Conservation (phyloP, 805 yeast species). For the Starmerella bacillaris region DNA sequence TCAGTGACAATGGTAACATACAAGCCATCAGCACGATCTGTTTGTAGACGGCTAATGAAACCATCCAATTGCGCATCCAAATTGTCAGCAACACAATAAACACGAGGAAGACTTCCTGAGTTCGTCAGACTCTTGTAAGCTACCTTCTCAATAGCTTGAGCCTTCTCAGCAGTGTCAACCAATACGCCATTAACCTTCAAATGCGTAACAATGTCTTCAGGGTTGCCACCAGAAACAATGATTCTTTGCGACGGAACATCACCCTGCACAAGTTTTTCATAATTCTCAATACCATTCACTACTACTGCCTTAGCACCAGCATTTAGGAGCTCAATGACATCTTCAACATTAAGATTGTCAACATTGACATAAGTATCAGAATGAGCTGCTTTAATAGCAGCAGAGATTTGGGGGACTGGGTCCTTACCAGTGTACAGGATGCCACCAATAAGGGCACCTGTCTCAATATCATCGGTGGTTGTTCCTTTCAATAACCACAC, state of each 20-base stretch:
- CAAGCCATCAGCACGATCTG: conserved; percentile 70
- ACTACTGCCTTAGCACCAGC: conserved; percentile 35
- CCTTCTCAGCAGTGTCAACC: conserved; percentile 4
- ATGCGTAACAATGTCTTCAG: conserved; percentile 1
- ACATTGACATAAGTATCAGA: conserved; percentile 3
- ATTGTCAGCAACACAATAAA: conserved; percentile 10
- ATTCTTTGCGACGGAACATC: conserved; percentile 40
- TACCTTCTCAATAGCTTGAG: conserved; percentile 6
- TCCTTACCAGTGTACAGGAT: conserved; percentile 2
- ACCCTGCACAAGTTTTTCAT: conserved; percentile 23
- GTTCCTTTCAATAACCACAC: conserved; percentile 8
- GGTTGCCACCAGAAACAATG: conserved; percentile 18
- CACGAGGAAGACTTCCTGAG: conserved; percentile 14
- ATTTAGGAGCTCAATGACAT: conserved; percentile 36
- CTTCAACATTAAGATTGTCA: conserved; percentile 21
- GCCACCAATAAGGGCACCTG: conserved; percentile 10
- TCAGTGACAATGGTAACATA: conserved; percentile 72
- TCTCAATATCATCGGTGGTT: conserved; percentile 1
- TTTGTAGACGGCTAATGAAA: conserved; percentile 6
- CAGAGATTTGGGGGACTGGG: conserved; percentile 2
- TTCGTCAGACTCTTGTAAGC: conserved; percentile 9
- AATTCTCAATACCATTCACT: conserved; percentile 24
- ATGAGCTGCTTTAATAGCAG: conserved; percentile 3
- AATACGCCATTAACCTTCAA: conserved; percentile 13
- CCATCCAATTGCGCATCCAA: conserved; percentile 4